phyloP scores from a whole-genome alignment of 2,329 filamentous ascomycete genomes.

The Monosporascus sp. region DNA sequence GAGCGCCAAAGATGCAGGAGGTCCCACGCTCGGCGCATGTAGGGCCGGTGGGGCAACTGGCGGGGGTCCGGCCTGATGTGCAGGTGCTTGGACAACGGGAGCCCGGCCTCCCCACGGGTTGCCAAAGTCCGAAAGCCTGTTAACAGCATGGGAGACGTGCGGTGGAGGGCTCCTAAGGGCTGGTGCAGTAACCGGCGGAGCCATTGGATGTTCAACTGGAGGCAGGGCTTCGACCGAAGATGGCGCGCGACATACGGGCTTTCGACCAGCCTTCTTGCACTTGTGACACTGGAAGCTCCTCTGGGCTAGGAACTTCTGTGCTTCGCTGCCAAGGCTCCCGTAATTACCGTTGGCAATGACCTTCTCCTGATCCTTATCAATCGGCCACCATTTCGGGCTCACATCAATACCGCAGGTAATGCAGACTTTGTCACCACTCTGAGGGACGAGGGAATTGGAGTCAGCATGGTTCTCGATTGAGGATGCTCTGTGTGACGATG shows the following conservation, averaged over 20 bases:
- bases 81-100: conserved; percentile 14
- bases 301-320: conserved; percentile 54
- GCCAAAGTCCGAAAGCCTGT: conserved; percentile 16
- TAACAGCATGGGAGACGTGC: conserved; percentile 15
- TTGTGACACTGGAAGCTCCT: conserved; percentile 70
- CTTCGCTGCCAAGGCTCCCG: conserved; percentile 48
- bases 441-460: conserved; percentile 18
- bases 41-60: conserved; percentile 17
- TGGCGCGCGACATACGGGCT: conserved; percentile 31
- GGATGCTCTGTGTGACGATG: conserved; percentile 14
- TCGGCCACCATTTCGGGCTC: conserved; percentile 69
- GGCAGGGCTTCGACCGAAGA: conserved; percentile 24
- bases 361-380: conserved; percentile 47
- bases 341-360: conserved; percentile 47
- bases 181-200: conserved; percentile 21
- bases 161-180: conserved; percentile 20
- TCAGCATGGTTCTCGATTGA: conserved; percentile 25
- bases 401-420: conserved; percentile 63
- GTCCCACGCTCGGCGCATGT: conserved; percentile 18
- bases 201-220: conserved; percentile 18
- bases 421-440: conserved; percentile 51
- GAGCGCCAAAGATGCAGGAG: conserved; percentile 20
- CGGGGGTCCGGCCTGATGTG: conserved; percentile 9
- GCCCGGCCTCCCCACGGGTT: conserved; percentile 18
- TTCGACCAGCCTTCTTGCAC: conserved; percentile 54